Evolutionary conservation across 805 yeast genomes (phyloP).

Genomic region (Sugiyamaella boreocaroliniensis): DNA sequence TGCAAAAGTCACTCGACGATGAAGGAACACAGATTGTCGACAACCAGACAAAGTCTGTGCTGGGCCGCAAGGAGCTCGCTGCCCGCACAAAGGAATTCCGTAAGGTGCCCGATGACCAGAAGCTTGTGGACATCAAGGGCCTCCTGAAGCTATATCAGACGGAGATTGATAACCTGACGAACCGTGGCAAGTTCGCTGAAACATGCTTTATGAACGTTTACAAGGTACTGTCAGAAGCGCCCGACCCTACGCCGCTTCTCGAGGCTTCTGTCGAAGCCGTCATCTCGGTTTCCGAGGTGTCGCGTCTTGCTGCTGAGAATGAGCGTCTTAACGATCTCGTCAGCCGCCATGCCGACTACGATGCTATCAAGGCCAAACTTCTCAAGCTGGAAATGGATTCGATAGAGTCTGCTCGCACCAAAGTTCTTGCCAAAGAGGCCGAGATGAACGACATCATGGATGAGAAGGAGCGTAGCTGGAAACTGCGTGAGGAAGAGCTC

Average conservation of each 20-base stretch:
- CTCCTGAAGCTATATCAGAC: slow-evolving; percentile 73
- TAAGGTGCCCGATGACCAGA: slow-evolving; percentile 60
- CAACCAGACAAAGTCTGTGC: slow-evolving; percentile 59
- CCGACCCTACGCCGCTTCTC: slow-evolving; percentile 82
- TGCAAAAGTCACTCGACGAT: slow-evolving; percentile 69
- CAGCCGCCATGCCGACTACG: slow-evolving; percentile 68
- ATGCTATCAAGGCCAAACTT: slow-evolving; percentile 58
- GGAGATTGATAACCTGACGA: slow-evolving; percentile 78
- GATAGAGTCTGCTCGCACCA: slow-evolving; percentile 47
- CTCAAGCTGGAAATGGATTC: slow-evolving; percentile 54
- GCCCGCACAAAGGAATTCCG: slow-evolving; percentile 79
- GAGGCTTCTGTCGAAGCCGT: slow-evolving; percentile 64
- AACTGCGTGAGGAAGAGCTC: slow-evolving; percentile 46
- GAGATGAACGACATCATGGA: slow-evolving; percentile 62
- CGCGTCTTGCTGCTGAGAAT: slow-evolving; percentile 46
- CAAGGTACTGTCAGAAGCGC: slow-evolving; percentile 75
- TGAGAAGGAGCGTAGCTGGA: slow-evolving; percentile 70
- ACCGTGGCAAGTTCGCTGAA: slow-evolving; percentile 70
- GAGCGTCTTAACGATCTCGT: slow-evolving; percentile 43
- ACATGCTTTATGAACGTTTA: slow-evolving; percentile 67
- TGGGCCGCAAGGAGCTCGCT: slow-evolving; percentile 71
- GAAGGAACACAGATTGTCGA: slow-evolving; percentile 68
- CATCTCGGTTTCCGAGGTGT: slow-evolving; percentile 46
- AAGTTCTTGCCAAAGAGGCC: slow-evolving; percentile 63
- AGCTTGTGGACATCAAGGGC: slow-evolving; percentile 57